Conservation (phyloP, 2,329 filamentous ascomycete species). For the Ascochyta rabiei region DNA sequence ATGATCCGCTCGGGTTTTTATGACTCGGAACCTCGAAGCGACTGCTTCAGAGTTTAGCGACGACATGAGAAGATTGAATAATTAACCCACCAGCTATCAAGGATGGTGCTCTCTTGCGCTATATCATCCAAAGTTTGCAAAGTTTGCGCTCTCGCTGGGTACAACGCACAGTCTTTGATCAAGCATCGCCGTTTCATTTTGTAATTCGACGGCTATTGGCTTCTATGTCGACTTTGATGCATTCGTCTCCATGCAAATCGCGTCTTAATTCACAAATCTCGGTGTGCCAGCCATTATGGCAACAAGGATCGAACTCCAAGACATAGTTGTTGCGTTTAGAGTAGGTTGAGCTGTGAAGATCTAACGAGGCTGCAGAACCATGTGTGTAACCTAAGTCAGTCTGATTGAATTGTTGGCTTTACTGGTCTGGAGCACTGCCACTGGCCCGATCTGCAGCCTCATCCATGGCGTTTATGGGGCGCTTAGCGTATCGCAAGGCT, state of each 20-base stretch:
- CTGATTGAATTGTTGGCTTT: not conserved
- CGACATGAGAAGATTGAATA: not conserved
- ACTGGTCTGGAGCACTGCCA: no score
- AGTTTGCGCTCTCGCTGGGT: not conserved
- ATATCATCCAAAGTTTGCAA: not conserved
- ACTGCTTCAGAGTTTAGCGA: not conserved
- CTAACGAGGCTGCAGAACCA: not conserved
- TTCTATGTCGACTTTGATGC: not conserved
- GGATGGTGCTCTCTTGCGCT: not conserved
- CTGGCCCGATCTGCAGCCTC: no score
- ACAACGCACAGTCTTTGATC: not conserved
- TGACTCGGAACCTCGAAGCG: not conserved
- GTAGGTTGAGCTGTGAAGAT: not conserved
- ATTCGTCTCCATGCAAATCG: not conserved
- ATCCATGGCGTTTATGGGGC: no score
- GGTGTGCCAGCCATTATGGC: not conserved
- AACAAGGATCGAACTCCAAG: not conserved
- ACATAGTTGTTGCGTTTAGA: not conserved
- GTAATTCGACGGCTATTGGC: not conserved
- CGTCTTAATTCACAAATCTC: not conserved
- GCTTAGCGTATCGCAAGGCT: no score
- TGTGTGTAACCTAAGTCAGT: not conserved
- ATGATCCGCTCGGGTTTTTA: not conserved
- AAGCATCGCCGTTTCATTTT: not conserved
- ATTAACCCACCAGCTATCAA: not conserved